A percentile compares a stretch with the other conserved stretches of the same genome.
Evolutionary conservation across 805 yeast species (phyloP).

Genomic region (Candida succiphila): DNA sequence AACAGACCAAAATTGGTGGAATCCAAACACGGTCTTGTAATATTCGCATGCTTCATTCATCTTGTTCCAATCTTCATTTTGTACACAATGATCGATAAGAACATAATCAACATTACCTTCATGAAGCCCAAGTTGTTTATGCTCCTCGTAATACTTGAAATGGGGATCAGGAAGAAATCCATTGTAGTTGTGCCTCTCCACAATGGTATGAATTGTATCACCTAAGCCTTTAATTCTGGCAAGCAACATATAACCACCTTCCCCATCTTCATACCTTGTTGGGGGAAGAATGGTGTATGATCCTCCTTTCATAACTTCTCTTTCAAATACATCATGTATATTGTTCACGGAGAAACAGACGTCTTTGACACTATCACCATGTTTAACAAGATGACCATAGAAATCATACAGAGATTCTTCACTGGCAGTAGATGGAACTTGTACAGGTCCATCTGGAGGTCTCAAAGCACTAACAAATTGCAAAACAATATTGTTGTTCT

Average conservation of each 20-base stretch:
- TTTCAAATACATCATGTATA: conserved; percentile 30
- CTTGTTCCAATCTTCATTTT: conserved; percentile 62
- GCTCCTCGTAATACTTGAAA: conserved; percentile 2
- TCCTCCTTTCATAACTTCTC: conserved; percentile 45
- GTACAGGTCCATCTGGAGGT: conserved; percentile 1
- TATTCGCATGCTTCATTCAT: conserved; percentile 49
- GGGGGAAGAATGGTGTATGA: conserved; percentile 21
- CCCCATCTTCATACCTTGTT: conserved; percentile 24
- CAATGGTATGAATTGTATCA: conserved; percentile 61
- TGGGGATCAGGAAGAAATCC: conserved; percentile 19
- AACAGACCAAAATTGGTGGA: conserved; percentile 77
- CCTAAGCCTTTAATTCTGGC: conserved; percentile 49
- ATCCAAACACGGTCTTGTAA: conserved; percentile 58
- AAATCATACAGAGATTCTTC: conserved; percentile 20
- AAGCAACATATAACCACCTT: conserved; percentile 36
- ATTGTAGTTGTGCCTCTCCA: conserved; percentile 28
- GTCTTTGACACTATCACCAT: conserved; percentile 79
- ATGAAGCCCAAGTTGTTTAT: too few species aligned
- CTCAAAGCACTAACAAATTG: conserved; percentile 33
- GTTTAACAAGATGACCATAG: conserved; percentile 36
- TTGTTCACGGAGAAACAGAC: conserved; percentile 55
- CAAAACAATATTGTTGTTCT: conserved; percentile 43
- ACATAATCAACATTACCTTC: not conserved
- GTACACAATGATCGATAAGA: conserved; percentile 70
- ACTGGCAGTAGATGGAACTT: conserved; percentile 4